A percentile compares a stretch with the other conserved stretches of the same genome.
Conservation (phyloP, 371 early-diverging fungal genomes). For the Chytridium lagenaria region DNA sequence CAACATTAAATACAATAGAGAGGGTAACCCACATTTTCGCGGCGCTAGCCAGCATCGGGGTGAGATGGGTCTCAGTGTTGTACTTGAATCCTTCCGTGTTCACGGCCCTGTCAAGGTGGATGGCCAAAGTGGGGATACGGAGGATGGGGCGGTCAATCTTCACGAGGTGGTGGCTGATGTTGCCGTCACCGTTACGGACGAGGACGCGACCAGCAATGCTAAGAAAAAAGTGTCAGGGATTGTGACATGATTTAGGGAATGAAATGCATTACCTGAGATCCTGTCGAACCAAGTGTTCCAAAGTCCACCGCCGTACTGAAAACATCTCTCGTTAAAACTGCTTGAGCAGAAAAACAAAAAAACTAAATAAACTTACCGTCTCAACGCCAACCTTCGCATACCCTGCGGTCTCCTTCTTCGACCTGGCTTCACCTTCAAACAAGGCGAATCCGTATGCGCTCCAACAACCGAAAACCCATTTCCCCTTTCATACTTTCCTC, state of each 20-base stretch:
- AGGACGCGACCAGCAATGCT: conserved; percentile 93
- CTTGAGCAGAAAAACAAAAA: neutral
- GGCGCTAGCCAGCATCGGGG: conserved; percentile 85
- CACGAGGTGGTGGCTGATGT: conserved; percentile 71
- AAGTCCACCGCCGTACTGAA: conserved; percentile 91
- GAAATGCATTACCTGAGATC: conserved; percentile 72
- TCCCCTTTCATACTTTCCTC: conserved; percentile 77
- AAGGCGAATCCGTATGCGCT: conserved; percentile 97
- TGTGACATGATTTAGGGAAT: neutral
- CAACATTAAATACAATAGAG: conserved; percentile 1
- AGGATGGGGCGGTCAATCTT: conserved; percentile 84
- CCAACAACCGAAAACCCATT: conserved; percentile 89
- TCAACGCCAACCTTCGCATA: conserved; percentile 82
- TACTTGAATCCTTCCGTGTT: conserved; percentile 83
- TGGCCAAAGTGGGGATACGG: conserved; percentile 95
- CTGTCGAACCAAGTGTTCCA: conserved; percentile 99
- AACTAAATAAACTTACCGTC: conserved; percentile 47
- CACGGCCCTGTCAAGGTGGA: conserved; percentile 89
- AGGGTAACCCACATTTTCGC: conserved; percentile 63
- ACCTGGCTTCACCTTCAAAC: conserved; percentile 88
- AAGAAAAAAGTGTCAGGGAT: neutral
- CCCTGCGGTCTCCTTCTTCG: conserved; percentile 81
- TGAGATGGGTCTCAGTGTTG: conserved; percentile 93
- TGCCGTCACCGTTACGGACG: conserved; percentile 73
- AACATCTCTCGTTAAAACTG: neutral